Evolutionary conservation across 306 rosid species (phyloP), one percentile per base, ranked within the genome.

Genomic region (Vigna mungo): DNA sequence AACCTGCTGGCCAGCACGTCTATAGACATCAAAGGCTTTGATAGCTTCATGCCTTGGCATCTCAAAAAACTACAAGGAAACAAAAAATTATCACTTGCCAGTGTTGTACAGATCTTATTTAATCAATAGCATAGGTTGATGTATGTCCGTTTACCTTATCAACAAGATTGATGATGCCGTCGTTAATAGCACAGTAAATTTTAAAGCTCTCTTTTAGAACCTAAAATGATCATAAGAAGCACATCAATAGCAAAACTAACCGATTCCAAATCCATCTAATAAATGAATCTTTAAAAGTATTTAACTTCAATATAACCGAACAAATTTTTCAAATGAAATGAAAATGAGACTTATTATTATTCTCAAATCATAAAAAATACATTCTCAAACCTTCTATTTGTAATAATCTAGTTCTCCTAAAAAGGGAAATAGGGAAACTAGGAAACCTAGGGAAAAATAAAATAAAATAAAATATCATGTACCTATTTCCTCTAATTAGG

Each of bases 41-140:
- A 85, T 34, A 70, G 92, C 96, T 84, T 92, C 97, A 79, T 90
- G 97, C 82, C 90, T 86, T 52, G 96, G 91, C 97, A 92, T 92
- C 85, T 92, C 93, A 89, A 92, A 92, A 81, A 92, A 92, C 93
- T 92, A 85, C 75, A 80, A 71, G 15, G 48, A 69, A 51, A 53
- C 51, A 77, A 17, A 21, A 68, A 23, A 49, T 74, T 46, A 60
- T 56, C 54, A 37, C 43, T 43, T 47, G 49, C 41, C 67, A 56
- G 66, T 53, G 61, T 30, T 39, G 74, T 49, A 47, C 14, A 59
- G 17, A 14, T 21, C 21, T 64, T 63, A 10, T 43, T 58, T n/a
- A 15, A 39, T 48, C 41, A 44, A 37, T 69, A 16, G 7, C 68
- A 13, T 20, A 68, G 18, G 47, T 11, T 41, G 6, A 61, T 46